Evolutionary conservation across 164 flowering plant species (phyloP).

Genomic region (Santalum album): DNA sequence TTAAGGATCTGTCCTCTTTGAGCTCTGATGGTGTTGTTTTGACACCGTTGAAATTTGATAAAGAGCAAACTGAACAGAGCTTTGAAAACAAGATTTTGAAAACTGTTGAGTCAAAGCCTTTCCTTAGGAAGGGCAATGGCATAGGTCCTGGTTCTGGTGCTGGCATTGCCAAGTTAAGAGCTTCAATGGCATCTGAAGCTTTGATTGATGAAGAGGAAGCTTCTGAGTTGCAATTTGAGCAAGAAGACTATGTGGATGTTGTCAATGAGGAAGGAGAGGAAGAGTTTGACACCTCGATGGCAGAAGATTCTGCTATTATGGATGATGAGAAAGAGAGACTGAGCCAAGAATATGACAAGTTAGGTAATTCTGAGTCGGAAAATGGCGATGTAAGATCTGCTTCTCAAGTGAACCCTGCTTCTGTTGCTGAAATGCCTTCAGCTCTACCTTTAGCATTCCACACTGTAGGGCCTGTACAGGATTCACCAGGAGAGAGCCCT

Average conservation of each 20-base stretch:
- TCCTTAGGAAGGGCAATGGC: constrained; percentile 61
- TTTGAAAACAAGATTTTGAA: constrained; percentile 24
- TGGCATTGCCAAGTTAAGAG: constrained; percentile 37
- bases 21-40: constrained; percentile 39
- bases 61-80: constrained; percentile 39
- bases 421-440: constrained; percentile 46
- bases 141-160: constrained; percentile 49
- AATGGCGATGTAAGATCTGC: constrained; percentile 46
- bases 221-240: constrained; percentile 33
- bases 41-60: constrained; percentile 37
- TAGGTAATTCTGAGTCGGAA: constrained; percentile 47
- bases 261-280: constrained; percentile 33
- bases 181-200: constrained; percentile 36
- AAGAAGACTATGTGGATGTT: constrained; percentile 34
- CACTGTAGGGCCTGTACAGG: constrained; percentile 39
- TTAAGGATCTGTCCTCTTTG: constrained; percentile 35
- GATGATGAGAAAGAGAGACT: constrained; percentile 37
- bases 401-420: constrained; percentile 45
- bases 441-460: constrained; percentile 37
- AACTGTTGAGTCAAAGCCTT: constrained; percentile 40
- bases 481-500: constrained; percentile 86
- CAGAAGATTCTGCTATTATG: constrained; percentile 28
- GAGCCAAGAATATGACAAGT: constrained; percentile 51
- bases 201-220: constrained; percentile 37
- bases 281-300: constrained; percentile 29